phyloP scores from a whole-genome alignment of 805 yeast genomes.

The Cyberlindnera subsufficiens region DNA sequence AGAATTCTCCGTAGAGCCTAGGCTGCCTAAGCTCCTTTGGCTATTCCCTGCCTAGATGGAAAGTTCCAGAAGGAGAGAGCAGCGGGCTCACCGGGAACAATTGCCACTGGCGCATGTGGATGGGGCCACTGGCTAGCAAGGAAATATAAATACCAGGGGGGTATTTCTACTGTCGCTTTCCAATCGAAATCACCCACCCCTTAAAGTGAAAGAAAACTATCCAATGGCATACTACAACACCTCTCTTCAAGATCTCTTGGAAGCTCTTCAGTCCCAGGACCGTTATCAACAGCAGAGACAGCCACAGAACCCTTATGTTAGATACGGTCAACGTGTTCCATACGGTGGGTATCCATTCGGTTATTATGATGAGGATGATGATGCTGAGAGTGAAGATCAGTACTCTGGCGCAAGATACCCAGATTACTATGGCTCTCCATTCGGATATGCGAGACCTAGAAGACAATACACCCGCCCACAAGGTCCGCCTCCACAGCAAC shows the following conservation, averaged over 20 bases:
- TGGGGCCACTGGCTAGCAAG: no score
- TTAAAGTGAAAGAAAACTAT: no score
- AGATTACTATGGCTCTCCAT: slow-evolving; percentile 11
- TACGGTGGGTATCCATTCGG: slow-evolving; percentile 3
- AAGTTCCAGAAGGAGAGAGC: no score
- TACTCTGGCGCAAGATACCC: slow-evolving; percentile 12
- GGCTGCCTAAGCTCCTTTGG: no score
- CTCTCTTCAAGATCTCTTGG: slow-evolving; percentile 18
- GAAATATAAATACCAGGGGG: no score
- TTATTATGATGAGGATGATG: slow-evolving; percentile 15
- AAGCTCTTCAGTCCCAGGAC: slow-evolving; percentile 13
- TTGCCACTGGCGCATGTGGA: no score
- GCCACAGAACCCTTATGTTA: neutral
- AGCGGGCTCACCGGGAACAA: no score
- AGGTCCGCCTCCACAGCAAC: neutral
- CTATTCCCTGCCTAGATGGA: no score
- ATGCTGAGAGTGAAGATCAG: slow-evolving; percentile 15
- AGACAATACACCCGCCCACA: slow-evolving; percentile 6
- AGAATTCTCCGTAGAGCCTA: no score
- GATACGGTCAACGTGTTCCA: slow-evolving; percentile 4
- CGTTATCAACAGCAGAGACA: slow-evolving; percentile 1
- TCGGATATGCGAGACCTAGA: slow-evolving; percentile 5
- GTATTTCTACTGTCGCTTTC: no score
- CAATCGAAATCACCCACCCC: no score
- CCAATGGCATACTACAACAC: slow-evolving; percentile 14